Base-by-base conservation (phyloP, 2,329 filamentous ascomycete species). In the Fusarium praegraminearum region DNA sequence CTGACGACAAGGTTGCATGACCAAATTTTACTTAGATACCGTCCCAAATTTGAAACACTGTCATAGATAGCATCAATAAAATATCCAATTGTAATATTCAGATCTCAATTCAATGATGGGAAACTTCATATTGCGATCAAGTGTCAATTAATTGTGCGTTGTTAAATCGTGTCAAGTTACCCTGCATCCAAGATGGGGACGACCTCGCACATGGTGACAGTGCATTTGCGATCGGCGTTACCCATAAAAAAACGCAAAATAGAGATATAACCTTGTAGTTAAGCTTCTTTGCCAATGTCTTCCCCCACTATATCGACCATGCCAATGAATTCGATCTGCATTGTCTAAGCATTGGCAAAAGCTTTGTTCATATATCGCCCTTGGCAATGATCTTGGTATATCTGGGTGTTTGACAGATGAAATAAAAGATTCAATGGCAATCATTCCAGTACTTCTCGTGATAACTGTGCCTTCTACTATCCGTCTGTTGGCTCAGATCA, bases 371-470 rank as follows among this genome's bases (percentile, higher is more conserved):
- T 2, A 11, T 1, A 9, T n/a, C 16, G 1, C 9, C 10, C 47
- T 51, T 51, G 33, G 33, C 47, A 51, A 28, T 5, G 2, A 46
- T 20, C 5, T 46, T 20, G 18, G 26, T 20, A n/a, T n/a, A n/a
- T n/a, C n/a, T n/a, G n/a, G n/a, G n/a, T n/a, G n/a, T n/a, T n/a
- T n/a, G n/a, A n/a, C n/a, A n/a, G n/a, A n/a, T n/a, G n/a, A n/a
- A n/a, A n/a, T n/a, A n/a, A n/a, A n/a, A n/a, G n/a, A n/a, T n/a
- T n/a, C n/a, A n/a, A n/a, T n/a, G n/a, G n/a, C n/a, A n/a, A n/a
- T n/a, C n/a, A n/a, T n/a, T n/a, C 1, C 2, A 11, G 0, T 1
- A 5, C 3, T 20, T 45, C 1, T 15, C 4, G 2, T 30, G 3
- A 30, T 30, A n/a, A 13, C 7, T 0, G 1, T 30, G 7, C 7